Conservation (phyloP, 805 yeast species). For the Cyberlindnera amylophila region DNA sequence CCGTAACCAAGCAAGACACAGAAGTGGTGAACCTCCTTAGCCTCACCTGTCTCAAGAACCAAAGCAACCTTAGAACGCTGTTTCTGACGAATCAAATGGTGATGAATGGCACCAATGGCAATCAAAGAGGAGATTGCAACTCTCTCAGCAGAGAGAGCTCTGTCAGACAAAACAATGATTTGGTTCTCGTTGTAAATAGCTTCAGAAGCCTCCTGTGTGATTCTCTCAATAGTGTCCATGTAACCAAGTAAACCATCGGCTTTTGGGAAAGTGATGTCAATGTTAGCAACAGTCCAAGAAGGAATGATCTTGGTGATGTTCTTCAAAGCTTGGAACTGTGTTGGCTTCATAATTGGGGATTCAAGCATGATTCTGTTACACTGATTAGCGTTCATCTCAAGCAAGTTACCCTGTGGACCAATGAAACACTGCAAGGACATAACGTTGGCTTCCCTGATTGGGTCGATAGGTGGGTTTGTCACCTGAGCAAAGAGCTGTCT, state of each 20-base stretch:
- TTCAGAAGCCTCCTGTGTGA: slow-evolving; percentile 81
- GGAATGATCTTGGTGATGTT: slow-evolving; percentile 76
- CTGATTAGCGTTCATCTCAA: slow-evolving; percentile 89
- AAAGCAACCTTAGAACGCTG: slow-evolving; percentile 94
- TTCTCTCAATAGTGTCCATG: slow-evolving; percentile 75
- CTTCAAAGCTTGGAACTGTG: slow-evolving; percentile 71
- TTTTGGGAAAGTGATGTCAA: slow-evolving; percentile 87
- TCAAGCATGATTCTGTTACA: slow-evolving; percentile 82
- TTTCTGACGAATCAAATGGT: slow-evolving; percentile 90
- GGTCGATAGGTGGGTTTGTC: slow-evolving; percentile 98
- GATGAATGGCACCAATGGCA: slow-evolving; percentile 97
- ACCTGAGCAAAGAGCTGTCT: slow-evolving; percentile 97
- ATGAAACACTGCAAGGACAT: slow-evolving; percentile 96
- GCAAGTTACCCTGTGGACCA: slow-evolving; percentile 96
- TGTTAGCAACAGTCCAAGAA: slow-evolving; percentile 74
- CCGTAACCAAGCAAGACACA: slow-evolving; percentile 95
- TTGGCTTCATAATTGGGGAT: slow-evolving; percentile 75
- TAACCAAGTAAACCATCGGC: slow-evolving; percentile 84
- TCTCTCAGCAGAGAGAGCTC: slow-evolving; percentile 52
- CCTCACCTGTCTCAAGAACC: slow-evolving; percentile 91
- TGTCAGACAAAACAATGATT: slow-evolving; percentile 75
- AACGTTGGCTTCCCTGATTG: slow-evolving; percentile 93
- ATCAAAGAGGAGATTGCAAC: slow-evolving; percentile 82
- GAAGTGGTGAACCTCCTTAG: slow-evolving; percentile 95
- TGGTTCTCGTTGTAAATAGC: slow-evolving; percentile 76